A percentile compares a stretch with the other conserved stretches of the same genome.
These are phyloP conservation scores for Protomyces lactucae-debilis DNA, from an alignment of 1,139 yeast species.

Conservation along the genomic window DNA sequence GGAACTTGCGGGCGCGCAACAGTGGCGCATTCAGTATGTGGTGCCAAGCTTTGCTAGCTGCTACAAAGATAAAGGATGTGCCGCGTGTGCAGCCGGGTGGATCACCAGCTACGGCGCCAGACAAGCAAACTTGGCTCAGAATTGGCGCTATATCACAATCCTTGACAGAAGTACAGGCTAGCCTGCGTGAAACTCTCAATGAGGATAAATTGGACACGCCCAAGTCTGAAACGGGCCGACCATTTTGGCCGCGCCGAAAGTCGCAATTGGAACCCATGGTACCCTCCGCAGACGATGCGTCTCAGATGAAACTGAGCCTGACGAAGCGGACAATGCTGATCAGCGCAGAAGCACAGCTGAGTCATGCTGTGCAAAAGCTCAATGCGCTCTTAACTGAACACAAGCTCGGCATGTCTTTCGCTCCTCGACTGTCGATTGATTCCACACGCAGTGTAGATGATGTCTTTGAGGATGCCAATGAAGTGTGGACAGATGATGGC, in stretches of 20 bases:
- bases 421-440: slow-evolving; percentile 5
- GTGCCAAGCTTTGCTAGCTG: slow-evolving; percentile 65
- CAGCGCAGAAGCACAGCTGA: neutral
- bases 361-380: neutral
- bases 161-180: neutral
- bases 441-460: slow-evolving; percentile 14
- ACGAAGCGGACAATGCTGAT: neutral
- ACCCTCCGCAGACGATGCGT: neutral
- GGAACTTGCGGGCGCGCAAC: slow-evolving; percentile 74
- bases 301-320: neutral
- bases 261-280: neutral
- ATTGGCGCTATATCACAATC: neutral
- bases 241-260: neutral
- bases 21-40: slow-evolving; percentile 68
- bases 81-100: neutral
- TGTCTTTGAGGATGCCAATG: slow-evolving; percentile 11
- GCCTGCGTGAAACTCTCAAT: neutral
- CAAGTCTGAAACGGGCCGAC: neutral
- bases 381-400: neutral
- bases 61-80: neutral
- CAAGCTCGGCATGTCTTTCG: neutral
- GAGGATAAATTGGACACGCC: neutral
- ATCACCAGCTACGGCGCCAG: neutral
- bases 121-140: neutral
- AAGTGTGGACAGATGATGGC: slow-evolving; percentile 3